Percentiles rank a stretch among this genome's conserved stretches.
These are phyloP conservation scores for Sclerospora graminicola DNA, from an alignment of 352 stramenopile genomes.

Conservation along the genomic window DNA sequence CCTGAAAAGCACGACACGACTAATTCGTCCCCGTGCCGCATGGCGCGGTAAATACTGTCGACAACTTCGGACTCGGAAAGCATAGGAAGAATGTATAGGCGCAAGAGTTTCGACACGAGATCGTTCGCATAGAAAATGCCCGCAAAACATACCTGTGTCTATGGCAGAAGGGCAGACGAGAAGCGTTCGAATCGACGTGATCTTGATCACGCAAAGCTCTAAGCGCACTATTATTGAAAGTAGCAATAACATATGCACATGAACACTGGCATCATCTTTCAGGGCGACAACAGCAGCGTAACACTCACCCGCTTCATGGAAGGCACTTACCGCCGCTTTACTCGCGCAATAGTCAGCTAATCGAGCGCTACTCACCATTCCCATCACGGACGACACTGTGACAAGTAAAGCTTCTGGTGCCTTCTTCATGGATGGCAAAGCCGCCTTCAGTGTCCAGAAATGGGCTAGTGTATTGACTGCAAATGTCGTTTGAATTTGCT, in stretches of 20 bases:
- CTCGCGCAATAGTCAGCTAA: conserved; percentile 70
- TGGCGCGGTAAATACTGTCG: conserved; percentile 40
- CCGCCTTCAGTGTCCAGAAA: conserved; percentile 57
- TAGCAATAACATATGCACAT: background rate
- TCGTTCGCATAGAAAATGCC: conserved; percentile 32
- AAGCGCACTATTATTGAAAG: conserved; percentile 39
- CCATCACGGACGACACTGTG: conserved; percentile 73
- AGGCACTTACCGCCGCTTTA: conserved; percentile 65
- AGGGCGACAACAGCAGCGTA: no score
- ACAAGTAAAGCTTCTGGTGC: conserved; percentile 40
- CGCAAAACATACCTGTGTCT: conserved; percentile 70
- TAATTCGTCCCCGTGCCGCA: conserved; percentile 38
- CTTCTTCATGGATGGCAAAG: conserved; percentile 58
- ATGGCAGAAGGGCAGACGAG: conserved; percentile 65
- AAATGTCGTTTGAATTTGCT: conserved; percentile 43
- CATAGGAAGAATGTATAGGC: conserved; percentile 40
- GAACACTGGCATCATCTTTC: background rate
- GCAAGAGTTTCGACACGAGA: conserved; percentile 25
- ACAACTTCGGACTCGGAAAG: conserved; percentile 39
- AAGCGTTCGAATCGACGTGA: conserved; percentile 51
- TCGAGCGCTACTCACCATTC: conserved; percentile 45
- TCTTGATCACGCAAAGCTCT: conserved; percentile 53
- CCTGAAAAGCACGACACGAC: conserved; percentile 56
- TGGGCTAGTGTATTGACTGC: conserved; percentile 58
- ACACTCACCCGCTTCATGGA: conserved; percentile 47